These are phyloP conservation scores for Eimeria praecox DNA, from an alignment of 169 alveolate genomes.

Conservation along the genomic window DNA sequence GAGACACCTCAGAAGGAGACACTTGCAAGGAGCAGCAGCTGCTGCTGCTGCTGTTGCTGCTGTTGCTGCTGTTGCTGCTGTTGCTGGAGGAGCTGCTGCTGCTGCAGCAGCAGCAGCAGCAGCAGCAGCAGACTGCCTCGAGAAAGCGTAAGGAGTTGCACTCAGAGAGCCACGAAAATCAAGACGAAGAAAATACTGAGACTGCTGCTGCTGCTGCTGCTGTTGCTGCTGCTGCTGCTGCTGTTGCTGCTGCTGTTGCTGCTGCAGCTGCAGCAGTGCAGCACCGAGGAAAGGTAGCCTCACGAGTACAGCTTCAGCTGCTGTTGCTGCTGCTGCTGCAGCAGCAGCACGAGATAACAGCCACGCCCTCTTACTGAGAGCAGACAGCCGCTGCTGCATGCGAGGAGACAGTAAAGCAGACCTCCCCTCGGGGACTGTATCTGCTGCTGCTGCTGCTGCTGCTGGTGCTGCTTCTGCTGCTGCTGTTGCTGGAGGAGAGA, in stretches of 20 bases:
- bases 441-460: neutral
- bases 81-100: too few relatives aligned
- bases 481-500: too few relatives aligned
- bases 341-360: neutral
- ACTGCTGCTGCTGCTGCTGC: neutral
- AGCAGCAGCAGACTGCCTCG: neutral
- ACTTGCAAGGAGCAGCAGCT: neutral
- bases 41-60: neutral
- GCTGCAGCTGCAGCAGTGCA: constrained; percentile 32
- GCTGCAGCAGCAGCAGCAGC: neutral
- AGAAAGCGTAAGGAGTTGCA: neutral
- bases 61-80: too few relatives aligned
- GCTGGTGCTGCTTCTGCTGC: neutral
- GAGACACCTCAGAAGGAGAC: neutral
- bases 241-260: neutral
- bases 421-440: neutral
- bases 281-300: constrained; percentile 11
- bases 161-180: neutral
- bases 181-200: constrained; percentile 1
- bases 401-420: neutral
- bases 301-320: neutral
- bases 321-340: neutral
- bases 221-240: constrained; percentile 17
- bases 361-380: neutral
- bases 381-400: neutral